A percentile compares a stretch with the other conserved stretches of the same genome.
Evolutionary conservation across 1,284 basidiomycete species (phyloP).

Genomic region (Pseudozyma sp.): DNA sequence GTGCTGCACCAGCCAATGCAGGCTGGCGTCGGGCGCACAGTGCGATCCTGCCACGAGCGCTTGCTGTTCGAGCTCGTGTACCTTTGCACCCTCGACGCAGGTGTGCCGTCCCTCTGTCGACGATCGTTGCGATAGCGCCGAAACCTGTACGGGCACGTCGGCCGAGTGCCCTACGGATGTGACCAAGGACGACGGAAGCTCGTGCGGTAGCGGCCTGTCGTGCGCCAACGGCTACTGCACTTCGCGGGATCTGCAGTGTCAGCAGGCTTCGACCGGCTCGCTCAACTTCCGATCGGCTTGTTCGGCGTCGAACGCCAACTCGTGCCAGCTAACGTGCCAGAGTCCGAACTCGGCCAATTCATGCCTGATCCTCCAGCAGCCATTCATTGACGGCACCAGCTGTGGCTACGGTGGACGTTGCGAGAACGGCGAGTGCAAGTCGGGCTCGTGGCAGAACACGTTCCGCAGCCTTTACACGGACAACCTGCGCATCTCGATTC

Average conservation of each 20-base stretch:
- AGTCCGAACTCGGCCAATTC: slow-evolving; percentile 74
- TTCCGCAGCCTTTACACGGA: slow-evolving; percentile 73
- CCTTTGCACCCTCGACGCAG: slow-evolving; percentile 75
- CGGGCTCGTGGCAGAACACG: slow-evolving; percentile 76
- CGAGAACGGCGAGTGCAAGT: slow-evolving; percentile 75
- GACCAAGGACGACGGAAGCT: slow-evolving; percentile 77
- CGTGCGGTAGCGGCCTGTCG: slow-evolving; percentile 72
- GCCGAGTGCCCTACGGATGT: slow-evolving; percentile 80
- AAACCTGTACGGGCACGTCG: slow-evolving; percentile 82
- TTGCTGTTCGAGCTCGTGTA: slow-evolving; percentile 81
- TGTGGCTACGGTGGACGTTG: slow-evolving; percentile 78
- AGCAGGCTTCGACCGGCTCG: slow-evolving; percentile 74
- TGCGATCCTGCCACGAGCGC: slow-evolving; percentile 83
- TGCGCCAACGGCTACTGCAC: slow-evolving; percentile 88
- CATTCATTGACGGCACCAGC: slow-evolving; percentile 84
- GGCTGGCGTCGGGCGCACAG: slow-evolving; percentile 77
- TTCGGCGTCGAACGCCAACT: slow-evolving; percentile 72
- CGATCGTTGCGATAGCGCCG: slow-evolving; percentile 78
- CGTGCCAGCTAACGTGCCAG: slow-evolving; percentile 83
- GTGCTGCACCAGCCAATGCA: slow-evolving; percentile 84
- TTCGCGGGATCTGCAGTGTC: slow-evolving; percentile 81
- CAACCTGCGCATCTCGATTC: slow-evolving; percentile 60
- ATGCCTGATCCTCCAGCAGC: slow-evolving; percentile 81
- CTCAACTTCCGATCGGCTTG: slow-evolving; percentile 79
- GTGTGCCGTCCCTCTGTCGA: slow-evolving; percentile 82